Evolutionary conservation across 2,329 filamentous ascomycete genomes (phyloP).

Genomic region (Knufia fluminis): DNA sequence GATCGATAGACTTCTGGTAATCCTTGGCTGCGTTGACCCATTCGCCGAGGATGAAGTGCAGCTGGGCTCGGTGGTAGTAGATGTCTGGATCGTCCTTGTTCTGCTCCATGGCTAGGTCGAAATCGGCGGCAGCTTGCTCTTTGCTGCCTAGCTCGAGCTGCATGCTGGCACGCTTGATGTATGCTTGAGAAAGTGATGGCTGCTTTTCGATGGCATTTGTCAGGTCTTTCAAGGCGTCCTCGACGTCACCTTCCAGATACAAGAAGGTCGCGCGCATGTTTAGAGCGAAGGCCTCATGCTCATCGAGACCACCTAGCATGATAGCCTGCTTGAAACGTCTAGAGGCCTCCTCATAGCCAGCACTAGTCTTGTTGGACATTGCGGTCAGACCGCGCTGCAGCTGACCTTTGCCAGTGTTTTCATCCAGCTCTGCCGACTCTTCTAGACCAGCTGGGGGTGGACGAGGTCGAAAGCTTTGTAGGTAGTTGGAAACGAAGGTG

Average conservation of each 20-base stretch:
- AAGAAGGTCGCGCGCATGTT: slow-evolving; percentile 96
- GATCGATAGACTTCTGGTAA: slow-evolving; percentile 97
- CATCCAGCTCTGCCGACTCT: slow-evolving; percentile 65
- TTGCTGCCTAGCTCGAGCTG: slow-evolving; percentile 84
- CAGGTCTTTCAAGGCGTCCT: slow-evolving; percentile 72
- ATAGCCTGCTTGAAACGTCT: slow-evolving; percentile 79
- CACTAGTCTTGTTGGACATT: slow-evolving; percentile 75
- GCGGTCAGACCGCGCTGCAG: slow-evolving; percentile 73
- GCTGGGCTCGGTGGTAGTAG: slow-evolving; percentile 96
- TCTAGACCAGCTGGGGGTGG: slow-evolving; percentile 72
- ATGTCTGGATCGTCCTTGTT: slow-evolving; percentile 89
- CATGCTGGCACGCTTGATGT: slow-evolving; percentile 98
- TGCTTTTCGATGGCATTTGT: slow-evolving; percentile 90
- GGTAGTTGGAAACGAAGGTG: slow-evolving; percentile 96
- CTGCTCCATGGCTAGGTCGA: slow-evolving; percentile 73
- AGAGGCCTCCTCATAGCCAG: slow-evolving; percentile 84
- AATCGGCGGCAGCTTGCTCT: slow-evolving; percentile 78
- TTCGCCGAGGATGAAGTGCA: slow-evolving; percentile 95
- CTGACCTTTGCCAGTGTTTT: slow-evolving; percentile 74
- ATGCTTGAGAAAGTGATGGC: slow-evolving; percentile 82
- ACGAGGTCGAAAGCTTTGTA: slow-evolving; percentile 91
- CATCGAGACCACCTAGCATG: slow-evolving; percentile 67
- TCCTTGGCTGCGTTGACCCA: slow-evolving; percentile 92
- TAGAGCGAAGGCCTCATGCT: slow-evolving; percentile 82
- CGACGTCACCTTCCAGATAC: slow-evolving; percentile 82